These are phyloP conservation scores for Colletotrichum sp. DNA, from an alignment of 2,329 filamentous ascomycete genomes.

Conservation along the genomic window DNA sequence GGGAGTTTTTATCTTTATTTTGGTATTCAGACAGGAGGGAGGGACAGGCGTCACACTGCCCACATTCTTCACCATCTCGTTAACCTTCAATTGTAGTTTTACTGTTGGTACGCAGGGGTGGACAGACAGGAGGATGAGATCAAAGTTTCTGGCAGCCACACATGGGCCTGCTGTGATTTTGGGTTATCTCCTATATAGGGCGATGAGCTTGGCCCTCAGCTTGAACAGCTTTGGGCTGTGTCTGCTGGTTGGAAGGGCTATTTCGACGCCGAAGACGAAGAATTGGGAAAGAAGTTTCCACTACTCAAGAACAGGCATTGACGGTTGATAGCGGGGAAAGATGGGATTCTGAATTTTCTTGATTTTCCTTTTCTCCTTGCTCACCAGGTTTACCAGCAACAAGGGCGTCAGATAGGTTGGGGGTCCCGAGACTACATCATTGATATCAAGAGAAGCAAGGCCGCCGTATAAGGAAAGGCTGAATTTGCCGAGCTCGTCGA, in stretches of 20 bases:
- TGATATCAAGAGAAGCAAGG: constrained; percentile 9
- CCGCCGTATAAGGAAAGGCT: background rate
- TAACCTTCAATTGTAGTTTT: constrained; percentile 16
- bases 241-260: background rate
- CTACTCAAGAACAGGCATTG: background rate
- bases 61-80: constrained; percentile 3
- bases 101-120: background rate
- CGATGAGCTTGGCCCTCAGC: background rate
- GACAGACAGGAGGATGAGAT: background rate
- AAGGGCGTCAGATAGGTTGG: constrained; percentile 9
- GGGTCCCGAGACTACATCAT: constrained; percentile 5
- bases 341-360: background rate
- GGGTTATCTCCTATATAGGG: background rate
- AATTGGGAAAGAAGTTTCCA: background rate
- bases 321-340: background rate
- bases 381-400: constrained; percentile 10
- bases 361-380: background rate
- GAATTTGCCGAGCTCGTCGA: background rate
- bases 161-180: background rate
- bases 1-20: constrained; percentile 1
- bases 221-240: background rate
- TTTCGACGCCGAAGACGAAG: background rate
- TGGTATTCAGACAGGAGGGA: background rate
- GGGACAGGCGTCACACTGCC: background rate
- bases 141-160: background rate